These are phyloP conservation scores for Colletotrichum theobromicola DNA, from an alignment of 2,329 filamentous ascomycete species.

Conservation along the genomic window DNA sequence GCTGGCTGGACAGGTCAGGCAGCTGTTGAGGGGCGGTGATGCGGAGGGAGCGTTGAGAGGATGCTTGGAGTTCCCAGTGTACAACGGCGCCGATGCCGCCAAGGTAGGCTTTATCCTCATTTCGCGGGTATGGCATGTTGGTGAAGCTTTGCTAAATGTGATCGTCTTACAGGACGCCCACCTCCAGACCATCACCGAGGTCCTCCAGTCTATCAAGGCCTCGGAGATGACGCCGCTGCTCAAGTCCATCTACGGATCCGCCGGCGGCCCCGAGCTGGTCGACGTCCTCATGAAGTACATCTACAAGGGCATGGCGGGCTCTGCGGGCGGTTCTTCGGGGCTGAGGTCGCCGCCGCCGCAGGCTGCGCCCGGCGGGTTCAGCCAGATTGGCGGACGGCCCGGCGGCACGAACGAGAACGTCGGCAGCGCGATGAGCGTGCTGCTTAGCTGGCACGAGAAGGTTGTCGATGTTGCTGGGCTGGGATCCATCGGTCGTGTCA, in stretches of 20 bases:
- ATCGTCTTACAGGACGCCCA: constrained; percentile 72
- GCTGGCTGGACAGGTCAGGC: constrained; percentile 81
- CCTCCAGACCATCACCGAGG: constrained; percentile 86
- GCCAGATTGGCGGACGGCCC: constrained; percentile 70
- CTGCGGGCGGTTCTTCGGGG: constrained; percentile 38
- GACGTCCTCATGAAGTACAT: constrained; percentile 98
- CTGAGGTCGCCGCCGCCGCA: constrained; percentile 68
- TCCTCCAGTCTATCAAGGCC: constrained; percentile 94
- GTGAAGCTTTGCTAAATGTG: background rate
- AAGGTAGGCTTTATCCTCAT: constrained; percentile 51
- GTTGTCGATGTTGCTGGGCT: constrained; percentile 91
- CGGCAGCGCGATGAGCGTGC: constrained; percentile 91
- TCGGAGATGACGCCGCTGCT: constrained; percentile 93
- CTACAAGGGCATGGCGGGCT: constrained; percentile 85
- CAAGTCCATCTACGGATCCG: constrained; percentile 77
- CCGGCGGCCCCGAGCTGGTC: constrained; percentile 82
- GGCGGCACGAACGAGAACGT: constrained; percentile 67
- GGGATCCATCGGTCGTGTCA: constrained; percentile 89
- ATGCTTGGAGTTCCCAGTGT: constrained; percentile 86
- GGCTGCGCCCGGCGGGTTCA: constrained; percentile 70
- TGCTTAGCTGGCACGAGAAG: constrained; percentile 99
- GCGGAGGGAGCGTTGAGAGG: constrained; percentile 84
- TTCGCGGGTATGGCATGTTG: background rate
- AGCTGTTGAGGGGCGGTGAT: constrained; percentile 86
- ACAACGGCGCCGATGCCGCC: constrained; percentile 61